Percentiles rank a stretch among this genome's conserved stretches.
Conservation (phyloP, 2,329 filamentous ascomycete genomes). For the Pseudogymnoascus sp. region DNA sequence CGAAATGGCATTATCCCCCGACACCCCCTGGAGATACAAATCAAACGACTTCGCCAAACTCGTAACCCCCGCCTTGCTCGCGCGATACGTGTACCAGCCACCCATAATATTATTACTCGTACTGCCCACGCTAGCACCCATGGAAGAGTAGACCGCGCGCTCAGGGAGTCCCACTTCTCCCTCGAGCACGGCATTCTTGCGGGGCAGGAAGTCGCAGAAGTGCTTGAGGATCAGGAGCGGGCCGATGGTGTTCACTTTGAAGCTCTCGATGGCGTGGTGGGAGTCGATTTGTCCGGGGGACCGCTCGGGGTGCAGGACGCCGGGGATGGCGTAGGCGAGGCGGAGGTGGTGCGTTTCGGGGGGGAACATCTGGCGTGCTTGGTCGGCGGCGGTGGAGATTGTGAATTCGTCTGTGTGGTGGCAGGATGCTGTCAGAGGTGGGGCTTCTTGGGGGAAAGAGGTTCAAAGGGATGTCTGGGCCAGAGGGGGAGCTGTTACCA, state of each 20-base stretch:
- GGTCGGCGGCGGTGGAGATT: slow-evolving; percentile 47
- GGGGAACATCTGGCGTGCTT: slow-evolving; percentile 46
- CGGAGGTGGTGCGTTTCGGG: slow-evolving; percentile 49
- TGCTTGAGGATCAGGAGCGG: slow-evolving; percentile 72
- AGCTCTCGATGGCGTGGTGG: slow-evolving; percentile 55
- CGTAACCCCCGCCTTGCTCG: slow-evolving; percentile 67
- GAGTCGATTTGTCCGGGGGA: slow-evolving; percentile 57
- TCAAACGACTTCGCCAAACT: slow-evolving; percentile 66
- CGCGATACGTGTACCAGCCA: slow-evolving; percentile 77
- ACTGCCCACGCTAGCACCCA: slow-evolving; percentile 71
- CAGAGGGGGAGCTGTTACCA: slow-evolving; percentile 33
- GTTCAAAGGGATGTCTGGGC: background rate
- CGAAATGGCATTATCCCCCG: slow-evolving; percentile 55
- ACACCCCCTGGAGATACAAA: slow-evolving; percentile 49
- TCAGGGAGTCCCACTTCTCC: slow-evolving; percentile 34
- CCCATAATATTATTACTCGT: slow-evolving; percentile 64
- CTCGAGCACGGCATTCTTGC: slow-evolving; percentile 38
- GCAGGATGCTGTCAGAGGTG: background rate
- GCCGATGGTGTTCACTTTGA: slow-evolving; percentile 65
- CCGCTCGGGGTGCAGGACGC: slow-evolving; percentile 66
- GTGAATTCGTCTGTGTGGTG: slow-evolving; percentile 46
- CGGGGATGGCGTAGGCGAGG: slow-evolving; percentile 61
- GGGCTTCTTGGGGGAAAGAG: background rate
- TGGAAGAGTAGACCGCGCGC: slow-evolving; percentile 60
- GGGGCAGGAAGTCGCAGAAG: slow-evolving; percentile 61